Evolutionary conservation across 345 rosid genomes (phyloP), one percentile per base, ranked within the genome.

Genomic region (Mangifera indica): DNA sequence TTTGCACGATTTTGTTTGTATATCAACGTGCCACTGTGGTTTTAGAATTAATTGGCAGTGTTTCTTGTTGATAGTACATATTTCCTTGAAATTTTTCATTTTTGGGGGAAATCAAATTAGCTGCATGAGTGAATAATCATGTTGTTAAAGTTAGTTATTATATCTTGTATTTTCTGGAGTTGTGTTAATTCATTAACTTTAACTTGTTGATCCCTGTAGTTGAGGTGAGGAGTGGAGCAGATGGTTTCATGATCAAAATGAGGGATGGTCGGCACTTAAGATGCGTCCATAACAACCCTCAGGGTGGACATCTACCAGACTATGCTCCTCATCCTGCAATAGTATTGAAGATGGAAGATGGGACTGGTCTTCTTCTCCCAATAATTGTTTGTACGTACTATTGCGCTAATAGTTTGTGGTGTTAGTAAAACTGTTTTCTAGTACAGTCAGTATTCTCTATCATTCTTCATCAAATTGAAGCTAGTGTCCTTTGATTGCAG

Each of bases 331-430:
- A 90, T 72, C 98, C 97, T 74, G 98, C 97, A 1, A 94, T 94
- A 51, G 97, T 94, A 24, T 82, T 94, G 89, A 94, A 87, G 87
- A 94, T 92, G 98, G 98, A 94, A 81, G 98, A 94, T 60, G 97
- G 93, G 61, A 94, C 97, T 4, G 98, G 97, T 81, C 97, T 94
- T 78, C 92, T 92, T 59, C 97, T 94, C 62, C 97, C 97, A 0
- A 94, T 94, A 57, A 87, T 94, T 63, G 98, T 94, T 69, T 85
- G 98, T 94, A 85, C 21, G 97, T 87, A 72, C 66, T 75, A 21
- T 72, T 70, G 11, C 65, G 52, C 6, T 62, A 12, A 26, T 70
- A 14, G 18, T 32, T 70, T 42, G 52, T 15, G 52, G 15, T 37
- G 12, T 70, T 12, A 15, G 60, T 14, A 44, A 51, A 44, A 2